These are phyloP conservation scores for Lasiosphaeris hirsuta DNA, from an alignment of 495 filamentous ascomycete species.

Conservation along the genomic window DNA sequence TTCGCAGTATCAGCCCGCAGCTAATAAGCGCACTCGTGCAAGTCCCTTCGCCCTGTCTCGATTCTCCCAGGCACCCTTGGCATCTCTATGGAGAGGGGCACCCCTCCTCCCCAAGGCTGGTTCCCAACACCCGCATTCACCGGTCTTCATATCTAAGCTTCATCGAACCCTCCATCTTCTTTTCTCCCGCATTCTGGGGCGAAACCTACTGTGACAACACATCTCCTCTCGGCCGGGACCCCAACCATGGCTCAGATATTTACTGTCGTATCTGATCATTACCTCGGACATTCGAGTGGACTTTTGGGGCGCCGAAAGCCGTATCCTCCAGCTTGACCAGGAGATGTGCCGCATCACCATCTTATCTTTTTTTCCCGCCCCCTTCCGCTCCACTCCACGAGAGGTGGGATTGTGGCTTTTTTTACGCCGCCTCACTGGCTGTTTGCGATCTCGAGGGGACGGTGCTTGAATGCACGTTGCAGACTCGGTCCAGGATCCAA, in stretches of 20 bases:
- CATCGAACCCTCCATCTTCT: constrained; percentile 27
- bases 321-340: not conserved
- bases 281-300: constrained; percentile 4
- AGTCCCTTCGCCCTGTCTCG: not conserved
- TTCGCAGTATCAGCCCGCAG: constrained; percentile 1
- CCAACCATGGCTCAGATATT: too few relatives aligned
- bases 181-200: constrained; percentile 3
- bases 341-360: constrained; percentile 10
- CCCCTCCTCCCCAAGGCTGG: not conserved
- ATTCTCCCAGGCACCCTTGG: constrained; percentile 9
- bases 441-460: constrained; percentile 5
- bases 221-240: constrained; percentile 5
- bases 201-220: constrained; percentile 7
- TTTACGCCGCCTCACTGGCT: constrained; percentile 15
- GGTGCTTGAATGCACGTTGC: constrained; percentile 1
- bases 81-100: constrained; percentile 4
- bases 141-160: constrained; percentile 25
- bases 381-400: constrained; percentile 25
- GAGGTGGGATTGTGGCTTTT: constrained; percentile 20
- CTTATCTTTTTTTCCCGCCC: constrained; percentile 36
- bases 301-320: not conserved
- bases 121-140: constrained; percentile 17
- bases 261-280: not conserved
- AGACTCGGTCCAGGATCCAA: not conserved
- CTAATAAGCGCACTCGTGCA: not conserved